Evolutionary conservation across 2,329 filamentous ascomycete species (phyloP).

Genomic region (Penicillium rolfsii): DNA sequence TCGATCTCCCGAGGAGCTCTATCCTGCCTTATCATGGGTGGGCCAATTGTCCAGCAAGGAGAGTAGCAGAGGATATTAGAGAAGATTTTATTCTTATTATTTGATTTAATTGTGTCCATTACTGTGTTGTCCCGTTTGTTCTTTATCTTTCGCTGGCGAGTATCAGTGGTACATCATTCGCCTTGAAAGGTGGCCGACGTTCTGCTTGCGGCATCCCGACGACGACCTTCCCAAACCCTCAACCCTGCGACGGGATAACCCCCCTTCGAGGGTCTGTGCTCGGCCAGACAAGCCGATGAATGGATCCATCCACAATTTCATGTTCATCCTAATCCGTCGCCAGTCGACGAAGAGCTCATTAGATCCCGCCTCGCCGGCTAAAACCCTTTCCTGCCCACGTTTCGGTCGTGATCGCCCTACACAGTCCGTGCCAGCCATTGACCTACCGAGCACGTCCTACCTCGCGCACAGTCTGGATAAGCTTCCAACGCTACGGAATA

Average conservation of each 20-base stretch:
- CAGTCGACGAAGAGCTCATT: constrained; percentile 3
- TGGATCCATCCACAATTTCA: neutral
- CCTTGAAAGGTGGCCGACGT: neutral
- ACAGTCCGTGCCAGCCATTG: constrained; percentile 8
- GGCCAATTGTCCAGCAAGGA: neutral
- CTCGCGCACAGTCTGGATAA: neutral
- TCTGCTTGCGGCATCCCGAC: constrained; percentile 12
- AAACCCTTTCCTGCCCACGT: constrained; percentile 15
- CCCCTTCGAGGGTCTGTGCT: constrained; percentile 11
- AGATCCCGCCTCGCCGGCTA: constrained; percentile 7
- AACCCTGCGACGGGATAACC: constrained; percentile 2
- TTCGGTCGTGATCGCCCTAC: constrained; percentile 22
- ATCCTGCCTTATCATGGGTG: neutral
- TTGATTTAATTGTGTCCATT: neutral
- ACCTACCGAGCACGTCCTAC: neutral
- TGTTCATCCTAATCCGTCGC: constrained; percentile 15
- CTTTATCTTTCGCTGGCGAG: neutral
- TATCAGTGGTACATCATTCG: neutral
- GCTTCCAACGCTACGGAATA: neutral
- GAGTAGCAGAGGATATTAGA: neutral
- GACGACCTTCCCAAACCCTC: neutral
- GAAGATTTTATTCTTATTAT: neutral
- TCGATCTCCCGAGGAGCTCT: constrained; percentile 9
- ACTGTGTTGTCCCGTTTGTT: neutral
- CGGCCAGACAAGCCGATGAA: neutral